Evolutionary conservation across 2,329 filamentous ascomycete species (phyloP).

Genomic region (Colletotrichum lentis): DNA sequence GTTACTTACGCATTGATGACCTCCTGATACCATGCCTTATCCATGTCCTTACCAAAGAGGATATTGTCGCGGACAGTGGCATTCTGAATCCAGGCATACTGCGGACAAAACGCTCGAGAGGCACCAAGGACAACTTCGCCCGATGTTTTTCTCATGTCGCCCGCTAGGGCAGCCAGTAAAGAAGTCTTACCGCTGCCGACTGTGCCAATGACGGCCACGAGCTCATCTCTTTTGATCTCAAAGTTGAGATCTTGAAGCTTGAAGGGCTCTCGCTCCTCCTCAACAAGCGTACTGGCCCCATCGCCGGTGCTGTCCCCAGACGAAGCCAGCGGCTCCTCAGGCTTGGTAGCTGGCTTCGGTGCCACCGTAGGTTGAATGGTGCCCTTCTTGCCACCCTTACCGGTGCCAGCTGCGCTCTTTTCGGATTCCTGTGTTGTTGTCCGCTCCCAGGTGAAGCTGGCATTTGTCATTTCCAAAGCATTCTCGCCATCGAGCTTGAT

Average conservation of each 20-base stretch:
- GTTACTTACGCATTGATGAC: constrained; percentile 76
- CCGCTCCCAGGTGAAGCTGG: constrained; percentile 88
- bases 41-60: constrained; percentile 81
- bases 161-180: constrained; percentile 84
- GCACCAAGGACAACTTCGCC: constrained; percentile 81
- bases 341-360: constrained; percentile 47
- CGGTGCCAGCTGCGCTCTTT: constrained; percentile 51
- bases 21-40: constrained; percentile 80
- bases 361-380: not conserved
- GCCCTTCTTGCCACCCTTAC: constrained; percentile 59
- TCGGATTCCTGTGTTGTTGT: constrained; percentile 64
- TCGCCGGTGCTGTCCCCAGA: constrained; percentile 57
- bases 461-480: constrained; percentile 75
- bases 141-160: constrained; percentile 87
- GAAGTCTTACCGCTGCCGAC: constrained; percentile 93
- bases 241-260: constrained; percentile 74
- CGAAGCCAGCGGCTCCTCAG: constrained; percentile 47
- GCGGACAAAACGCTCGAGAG: constrained; percentile 87
- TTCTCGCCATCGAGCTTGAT: constrained; percentile 65
- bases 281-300: constrained; percentile 63
- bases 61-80: constrained; percentile 88
- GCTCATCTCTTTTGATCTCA: constrained; percentile 74
- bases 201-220: constrained; percentile 86
- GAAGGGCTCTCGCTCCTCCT: constrained; percentile 74
- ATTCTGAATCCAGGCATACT: constrained; percentile 99